These are phyloP conservation scores for Imleria badia DNA, from an alignment of 768 basidiomycete genomes.

Conservation along the genomic window DNA sequence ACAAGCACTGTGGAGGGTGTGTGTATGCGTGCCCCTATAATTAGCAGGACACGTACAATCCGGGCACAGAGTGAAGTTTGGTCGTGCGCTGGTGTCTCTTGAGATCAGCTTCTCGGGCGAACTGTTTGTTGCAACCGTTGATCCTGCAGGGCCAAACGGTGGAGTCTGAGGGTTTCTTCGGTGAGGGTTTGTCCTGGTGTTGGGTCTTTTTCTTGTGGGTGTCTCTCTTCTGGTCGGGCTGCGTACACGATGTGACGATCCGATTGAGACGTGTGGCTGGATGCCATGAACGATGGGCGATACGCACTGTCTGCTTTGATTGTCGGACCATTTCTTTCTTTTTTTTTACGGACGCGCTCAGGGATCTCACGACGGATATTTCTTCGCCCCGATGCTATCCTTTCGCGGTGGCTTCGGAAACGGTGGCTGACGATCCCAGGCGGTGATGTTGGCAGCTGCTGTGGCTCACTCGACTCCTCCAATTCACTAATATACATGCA, in stretches of 20 bases:
- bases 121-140: conserved; percentile 78
- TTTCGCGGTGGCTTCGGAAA: conserved; percentile 18
- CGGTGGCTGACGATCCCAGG: conserved; percentile 30
- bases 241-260: conserved; percentile 9
- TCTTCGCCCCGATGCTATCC: conserved; percentile 6
- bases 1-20: conserved; percentile 50
- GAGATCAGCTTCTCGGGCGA: conserved; percentile 79
- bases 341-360: conserved; percentile 16
- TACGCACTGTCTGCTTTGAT: conserved; percentile 36
- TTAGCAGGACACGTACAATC: conserved; percentile 50
- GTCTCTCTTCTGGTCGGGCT: conserved; percentile 45
- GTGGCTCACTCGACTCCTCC: conserved; percentile 13
- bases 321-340: conserved; percentile 29
- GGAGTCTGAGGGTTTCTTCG: conserved; percentile 50
- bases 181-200: conserved; percentile 44
- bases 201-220: conserved; percentile 38
- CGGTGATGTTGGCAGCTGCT: conserved; percentile 18
- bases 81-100: conserved; percentile 82
- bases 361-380: conserved; percentile 7
- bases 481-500: conserved; percentile 13
- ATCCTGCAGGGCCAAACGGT: conserved; percentile 80
- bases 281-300: conserved; percentile 8
- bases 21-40: conserved; percentile 17
- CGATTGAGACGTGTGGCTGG: conserved; percentile 15
- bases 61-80: conserved; percentile 71